A percentile compares a stretch with the other conserved stretches of the same genome.
Evolutionary conservation across 176 grass and related monocot genomes (phyloP).

Genomic region (Phyllostachys edulis): DNA sequence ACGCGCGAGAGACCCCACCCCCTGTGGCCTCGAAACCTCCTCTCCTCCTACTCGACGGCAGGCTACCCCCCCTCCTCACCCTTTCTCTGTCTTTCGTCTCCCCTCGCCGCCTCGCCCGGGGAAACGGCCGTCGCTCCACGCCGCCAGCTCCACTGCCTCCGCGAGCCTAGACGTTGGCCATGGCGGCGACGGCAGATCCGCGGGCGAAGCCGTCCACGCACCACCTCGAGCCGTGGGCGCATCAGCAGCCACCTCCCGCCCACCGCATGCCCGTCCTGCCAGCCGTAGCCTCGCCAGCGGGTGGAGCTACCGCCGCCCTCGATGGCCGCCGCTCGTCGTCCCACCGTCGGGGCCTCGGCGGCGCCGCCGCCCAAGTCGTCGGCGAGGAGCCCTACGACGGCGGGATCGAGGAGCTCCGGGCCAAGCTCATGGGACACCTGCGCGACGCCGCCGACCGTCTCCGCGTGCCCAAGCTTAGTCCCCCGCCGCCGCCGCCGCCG

Average conservation of each 20-base stretch:
- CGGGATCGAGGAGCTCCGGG: constrained; percentile 52
- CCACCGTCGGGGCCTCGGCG: neutral
- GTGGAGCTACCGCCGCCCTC: neutral
- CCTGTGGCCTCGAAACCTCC: constrained; percentile 48
- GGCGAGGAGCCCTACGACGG: constrained; percentile 11
- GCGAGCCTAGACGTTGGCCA: neutral
- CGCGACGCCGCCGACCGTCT: constrained; percentile 63
- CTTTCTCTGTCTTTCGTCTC: neutral
- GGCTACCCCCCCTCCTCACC: neutral
- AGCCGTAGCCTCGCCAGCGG: neutral
- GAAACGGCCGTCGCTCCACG: neutral
- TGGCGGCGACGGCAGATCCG: constrained; percentile 73
- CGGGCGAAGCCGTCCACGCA: constrained; percentile 47
- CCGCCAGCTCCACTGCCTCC: neutral
- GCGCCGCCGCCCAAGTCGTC: neutral
- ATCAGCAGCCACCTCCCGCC: constrained; percentile 30
- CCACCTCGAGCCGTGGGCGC: constrained; percentile 50
- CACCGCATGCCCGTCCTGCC: constrained; percentile 16
- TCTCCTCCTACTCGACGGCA: neutral
- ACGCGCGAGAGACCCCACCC: constrained; percentile 30
- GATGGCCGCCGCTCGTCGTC: constrained; percentile 25
- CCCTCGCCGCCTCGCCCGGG: constrained; percentile 20
- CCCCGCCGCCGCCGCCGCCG: neutral
- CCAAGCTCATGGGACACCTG: constrained; percentile 74
- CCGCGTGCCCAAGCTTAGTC: neutral